Base-by-base conservation (phyloP, 805 yeast species). In the Candida pini region DNA sequence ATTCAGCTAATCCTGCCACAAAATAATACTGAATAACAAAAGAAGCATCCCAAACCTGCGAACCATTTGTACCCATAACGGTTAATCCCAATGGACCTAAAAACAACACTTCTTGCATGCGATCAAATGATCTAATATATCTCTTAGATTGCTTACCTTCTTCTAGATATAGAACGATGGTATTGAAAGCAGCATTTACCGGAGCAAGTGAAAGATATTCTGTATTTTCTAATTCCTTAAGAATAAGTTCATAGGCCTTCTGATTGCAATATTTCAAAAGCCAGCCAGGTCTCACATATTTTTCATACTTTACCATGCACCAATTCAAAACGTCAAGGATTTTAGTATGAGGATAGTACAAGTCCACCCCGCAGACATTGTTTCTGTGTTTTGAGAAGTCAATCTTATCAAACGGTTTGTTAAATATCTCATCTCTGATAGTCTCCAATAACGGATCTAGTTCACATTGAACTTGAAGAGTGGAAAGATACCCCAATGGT, bases 21-120 rank as follows among this genome's bases (percentile, higher is more conserved):
- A 86, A 78, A 42, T 76, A 71, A 50, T 86, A 85, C 54, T 92
- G 98, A 18, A 92, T 67, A 36, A 85, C 82, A 63, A 92, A 90
- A 0, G 97, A 89, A 18, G 81, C 79, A 58, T 92, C 99, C 98
- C 99, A 92, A 1, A 82, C 89, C 60, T 92, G 99, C 0, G 85
- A 86, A 17, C 99, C 99, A 58, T 92, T 92, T 1, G 99, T 92
- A 3, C 99, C 99, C 85, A 83, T 86, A 37, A 86, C 82, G 2
- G 90, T 75, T 78, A 92, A 71, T 4, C 99, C 99, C 53, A 82
- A 83, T 0, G 88, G 83, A 0, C 96, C 94, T 62, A 82, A 81
- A 59, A 84, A 88, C 33, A 87, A 49, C 24, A 77, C 78, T 48
- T 92, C 97, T 25, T 77, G 71, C 64, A 85, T 76, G 39, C 92